A percentile compares a stretch with the other conserved stretches of the same genome.
These are phyloP conservation scores for sweet orange (Citrus sinensis) DNA, from an alignment of 345 rosid genomes.

Conservation along the genomic window DNA sequence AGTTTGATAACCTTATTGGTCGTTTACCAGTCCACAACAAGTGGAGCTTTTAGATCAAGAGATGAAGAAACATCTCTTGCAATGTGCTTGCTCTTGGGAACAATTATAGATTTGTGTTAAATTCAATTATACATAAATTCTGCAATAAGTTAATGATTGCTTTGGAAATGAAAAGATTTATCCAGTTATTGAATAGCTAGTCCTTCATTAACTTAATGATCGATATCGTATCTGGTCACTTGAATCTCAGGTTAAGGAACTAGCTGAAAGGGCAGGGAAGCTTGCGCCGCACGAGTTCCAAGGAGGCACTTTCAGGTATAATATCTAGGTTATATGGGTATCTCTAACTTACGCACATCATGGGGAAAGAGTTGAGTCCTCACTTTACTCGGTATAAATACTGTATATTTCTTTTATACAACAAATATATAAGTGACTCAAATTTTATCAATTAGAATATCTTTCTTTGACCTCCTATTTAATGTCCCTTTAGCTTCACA, in stretches of 20 bases:
- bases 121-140: neutral
- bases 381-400: neutral
- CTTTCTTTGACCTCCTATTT: neutral
- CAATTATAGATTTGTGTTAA: neutral
- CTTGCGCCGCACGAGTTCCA: conserved; percentile 86
- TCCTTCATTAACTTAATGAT: neutral
- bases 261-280: conserved; percentile 90
- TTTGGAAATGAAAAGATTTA: neutral
- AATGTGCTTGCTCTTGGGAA: neutral
- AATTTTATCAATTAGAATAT: neutral
- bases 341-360: neutral
- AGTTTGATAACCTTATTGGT: neutral
- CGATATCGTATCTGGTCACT: neutral
- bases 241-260: conserved; percentile 69
- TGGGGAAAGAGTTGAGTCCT: neutral
- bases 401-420: neutral
- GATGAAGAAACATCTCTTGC: no score
- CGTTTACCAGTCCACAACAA: no score
- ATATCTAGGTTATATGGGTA: neutral
- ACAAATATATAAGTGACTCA: neutral
- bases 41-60: no score
- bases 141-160: neutral
- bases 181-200: neutral
- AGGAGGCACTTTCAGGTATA: conserved; percentile 96
- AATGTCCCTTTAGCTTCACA: neutral